These are phyloP conservation scores for Pythium angustatum DNA, from an alignment of 352 stramenopile species.

Conservation along the genomic window DNA sequence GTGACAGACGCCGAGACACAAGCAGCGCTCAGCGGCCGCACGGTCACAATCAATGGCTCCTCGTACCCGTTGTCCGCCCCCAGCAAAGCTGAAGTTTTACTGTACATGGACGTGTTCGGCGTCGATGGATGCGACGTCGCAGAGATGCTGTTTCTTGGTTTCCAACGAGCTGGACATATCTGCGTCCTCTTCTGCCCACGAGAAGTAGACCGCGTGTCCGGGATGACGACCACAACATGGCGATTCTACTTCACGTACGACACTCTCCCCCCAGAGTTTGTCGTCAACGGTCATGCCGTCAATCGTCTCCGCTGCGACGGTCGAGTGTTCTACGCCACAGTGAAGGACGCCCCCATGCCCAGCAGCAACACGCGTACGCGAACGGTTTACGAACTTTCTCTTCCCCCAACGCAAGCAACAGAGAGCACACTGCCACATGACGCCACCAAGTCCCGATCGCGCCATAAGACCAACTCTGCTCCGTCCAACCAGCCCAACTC, in stretches of 20 bases:
- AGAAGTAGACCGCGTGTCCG: neutral
- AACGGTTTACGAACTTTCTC: neutral
- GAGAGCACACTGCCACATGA: no score
- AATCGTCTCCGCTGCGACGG: neutral
- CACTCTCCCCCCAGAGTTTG: neutral
- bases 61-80: neutral
- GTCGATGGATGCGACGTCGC: neutral
- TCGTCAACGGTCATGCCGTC: neutral
- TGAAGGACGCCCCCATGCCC: neutral
- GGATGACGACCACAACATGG: neutral
- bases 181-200: neutral
- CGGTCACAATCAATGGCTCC: neutral
- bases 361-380: neutral
- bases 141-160: neutral
- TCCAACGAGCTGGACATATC: neutral
- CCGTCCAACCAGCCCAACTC: no score
- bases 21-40: neutral
- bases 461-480: no score
- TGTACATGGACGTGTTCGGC: neutral
- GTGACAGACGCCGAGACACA: neutral
- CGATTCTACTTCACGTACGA: neutral
- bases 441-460: no score
- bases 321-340: neutral
- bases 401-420: neutral
- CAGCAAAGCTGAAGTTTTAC: neutral